These are phyloP conservation scores for Thinopyrum obtusiflorum DNA, from an alignment of 202 grass and related monocot species.

Conservation along the genomic window DNA sequence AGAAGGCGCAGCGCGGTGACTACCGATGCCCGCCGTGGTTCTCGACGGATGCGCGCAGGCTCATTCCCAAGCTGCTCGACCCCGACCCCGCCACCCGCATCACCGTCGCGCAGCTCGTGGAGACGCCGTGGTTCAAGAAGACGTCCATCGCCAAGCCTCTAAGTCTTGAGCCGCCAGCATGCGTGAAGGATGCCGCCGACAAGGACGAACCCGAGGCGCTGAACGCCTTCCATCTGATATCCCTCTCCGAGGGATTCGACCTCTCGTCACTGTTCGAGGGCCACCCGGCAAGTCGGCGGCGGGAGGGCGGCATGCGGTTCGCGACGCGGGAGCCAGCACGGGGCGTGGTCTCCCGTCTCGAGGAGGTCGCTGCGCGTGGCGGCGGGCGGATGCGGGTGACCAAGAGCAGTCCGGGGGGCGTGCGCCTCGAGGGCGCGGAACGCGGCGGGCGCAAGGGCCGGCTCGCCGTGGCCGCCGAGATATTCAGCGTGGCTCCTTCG, in stretches of 20 bases:
- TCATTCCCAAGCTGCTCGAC: conserved; percentile 53
- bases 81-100: conserved; percentile 50
- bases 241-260: conserved; percentile 60
- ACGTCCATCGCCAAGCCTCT: conserved; percentile 28
- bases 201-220: conserved; percentile 29
- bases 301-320: conserved; percentile 41
- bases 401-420: conserved; percentile 40
- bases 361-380: conserved; percentile 37
- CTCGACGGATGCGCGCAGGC: conserved; percentile 44
- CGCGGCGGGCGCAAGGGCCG: conserved; percentile 44
- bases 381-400: conserved; percentile 32
- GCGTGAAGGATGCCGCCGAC: background rate
- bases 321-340: conserved; percentile 41
- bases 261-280: conserved; percentile 55
- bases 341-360: conserved; percentile 36
- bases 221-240: conserved; percentile 70
- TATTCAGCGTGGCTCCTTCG: conserved; percentile 49
- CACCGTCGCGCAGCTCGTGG: conserved; percentile 41
- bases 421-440: conserved; percentile 40
- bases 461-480: conserved; percentile 42
- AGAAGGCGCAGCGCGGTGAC: conserved; percentile 45
- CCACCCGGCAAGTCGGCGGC: conserved; percentile 9
- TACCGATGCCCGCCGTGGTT: conserved; percentile 56
- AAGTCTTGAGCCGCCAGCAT: background rate
- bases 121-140: conserved; percentile 53